Base-by-base conservation (phyloP, 495 filamentous ascomycete genomes). In the Xylaria curta region DNA sequence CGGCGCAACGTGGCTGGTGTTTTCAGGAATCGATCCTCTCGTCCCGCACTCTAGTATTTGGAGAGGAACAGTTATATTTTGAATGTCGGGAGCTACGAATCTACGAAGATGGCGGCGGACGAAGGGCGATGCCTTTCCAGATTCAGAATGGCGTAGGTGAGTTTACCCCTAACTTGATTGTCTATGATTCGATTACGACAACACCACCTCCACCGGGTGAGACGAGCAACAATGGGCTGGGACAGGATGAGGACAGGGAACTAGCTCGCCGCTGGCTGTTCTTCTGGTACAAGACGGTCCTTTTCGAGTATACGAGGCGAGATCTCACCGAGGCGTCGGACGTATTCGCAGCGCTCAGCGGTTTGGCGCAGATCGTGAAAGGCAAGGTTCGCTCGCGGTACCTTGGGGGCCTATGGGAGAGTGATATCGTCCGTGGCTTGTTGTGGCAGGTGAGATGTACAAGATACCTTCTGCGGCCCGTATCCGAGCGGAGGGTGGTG, bases 191-290 rank as follows among this genome's bases (percentile, higher is more conserved):
- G 24, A 24, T 15, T 28, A 13, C 53, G 53, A 54, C 24, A 7
- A 54, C 24, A 3, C 28, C 24, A 15, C 8, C 24, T 31, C 26
- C n/a, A 1, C 21, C 3, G 46, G 46, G 17, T 3, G 17, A 4
- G 46, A 0, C 17, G 46, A 47, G 26, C 7, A 36, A 59, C 56
- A 33, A 15, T 17, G 2, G 28, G 17, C 31, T 59, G n/a, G 68
- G 76, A 33, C 71, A 76, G 21, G 17, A 36, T 7, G 49, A 33
- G 1, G 49, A 63, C 8, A 75, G 78, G 78, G 74, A 75, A 10
- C 10, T 26, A 21, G 7, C n/a, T 6, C 66, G 66, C 15, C 51
- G 51, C 12, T 33, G 19, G 66, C 38, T 68, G 0, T 10, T 28
- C 38, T 58, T 42, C 36, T 68, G 66, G 66, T 28, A 56, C 12